phyloP scores from a whole-genome alignment of 2,329 filamentous ascomycete genomes.

The Fusarium mangiferae region DNA sequence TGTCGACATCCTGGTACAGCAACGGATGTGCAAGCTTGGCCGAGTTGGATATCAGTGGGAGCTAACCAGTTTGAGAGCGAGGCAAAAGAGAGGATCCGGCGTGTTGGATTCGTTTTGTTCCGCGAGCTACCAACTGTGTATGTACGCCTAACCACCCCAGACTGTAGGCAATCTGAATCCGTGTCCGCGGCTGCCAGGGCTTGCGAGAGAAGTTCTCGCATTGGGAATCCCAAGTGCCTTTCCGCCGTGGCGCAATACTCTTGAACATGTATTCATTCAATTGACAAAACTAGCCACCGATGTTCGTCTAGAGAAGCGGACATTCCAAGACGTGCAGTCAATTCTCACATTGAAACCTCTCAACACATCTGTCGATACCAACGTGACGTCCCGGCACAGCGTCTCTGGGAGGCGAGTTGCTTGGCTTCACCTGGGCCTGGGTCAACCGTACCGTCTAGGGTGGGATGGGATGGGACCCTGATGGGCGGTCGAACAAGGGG shows the following conservation, averaged over 20 bases:
- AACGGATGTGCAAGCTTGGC: slow-evolving; percentile 14
- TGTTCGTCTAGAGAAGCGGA: slow-evolving; percentile 10
- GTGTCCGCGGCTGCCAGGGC: slow-evolving; percentile 29
- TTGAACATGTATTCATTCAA: neutral
- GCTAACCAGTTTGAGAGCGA: slow-evolving; percentile 30
- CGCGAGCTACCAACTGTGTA: slow-evolving; percentile 27
- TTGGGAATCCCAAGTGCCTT: neutral
- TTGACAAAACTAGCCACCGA: neutral
- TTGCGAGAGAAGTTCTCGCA: slow-evolving; percentile 14
- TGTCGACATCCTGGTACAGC: slow-evolving; percentile 36
- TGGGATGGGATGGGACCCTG: slow-evolving; percentile 41
- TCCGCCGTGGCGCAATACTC: neutral
- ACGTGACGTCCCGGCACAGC: slow-evolving; percentile 41
- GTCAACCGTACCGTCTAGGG: slow-evolving; percentile 2
- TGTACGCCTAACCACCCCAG: slow-evolving; percentile 32
- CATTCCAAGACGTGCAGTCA: slow-evolving; percentile 28
- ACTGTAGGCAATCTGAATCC: slow-evolving; percentile 37
- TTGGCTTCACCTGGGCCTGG: slow-evolving; percentile 37
- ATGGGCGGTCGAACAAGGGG: slow-evolving; percentile 34
- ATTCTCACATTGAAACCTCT: slow-evolving; percentile 31
- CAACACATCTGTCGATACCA: slow-evolving; percentile 28
- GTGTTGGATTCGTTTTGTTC: slow-evolving; percentile 40
- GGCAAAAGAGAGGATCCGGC: slow-evolving; percentile 38
- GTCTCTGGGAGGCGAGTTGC: slow-evolving; percentile 41
- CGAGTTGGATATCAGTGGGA: slow-evolving; percentile 32